A percentile compares a stretch with the other conserved stretches of the same genome.
Conservation (phyloP, 441 rosid species). For the Pelargonium australe region DNA sequence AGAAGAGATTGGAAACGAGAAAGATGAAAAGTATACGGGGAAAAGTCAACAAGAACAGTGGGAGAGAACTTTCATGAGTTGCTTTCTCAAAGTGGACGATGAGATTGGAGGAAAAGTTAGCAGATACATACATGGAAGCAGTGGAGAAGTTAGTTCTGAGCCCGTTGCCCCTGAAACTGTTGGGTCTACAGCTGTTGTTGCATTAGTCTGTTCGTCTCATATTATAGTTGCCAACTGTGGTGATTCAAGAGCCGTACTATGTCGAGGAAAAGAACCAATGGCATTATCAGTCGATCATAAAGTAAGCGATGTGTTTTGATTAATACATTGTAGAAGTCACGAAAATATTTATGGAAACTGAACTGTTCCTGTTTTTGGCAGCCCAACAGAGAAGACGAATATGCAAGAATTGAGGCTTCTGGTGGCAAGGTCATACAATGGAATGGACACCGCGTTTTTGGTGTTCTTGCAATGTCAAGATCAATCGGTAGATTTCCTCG, state of each 20-base stretch:
- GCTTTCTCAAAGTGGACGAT: conserved; percentile 64
- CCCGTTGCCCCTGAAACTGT: conserved; percentile 83
- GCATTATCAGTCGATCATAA: conserved; percentile 88
- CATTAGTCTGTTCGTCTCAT: conserved; percentile 68
- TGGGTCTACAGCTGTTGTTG: conserved; percentile 91
- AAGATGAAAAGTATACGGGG: conserved; percentile 13
- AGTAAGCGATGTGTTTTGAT: conserved; percentile 33
- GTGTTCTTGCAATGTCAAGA: conserved; percentile 93
- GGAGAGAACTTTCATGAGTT: conserved; percentile 58
- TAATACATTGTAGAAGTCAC: conserved; percentile 4
- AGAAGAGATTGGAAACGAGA: conserved; percentile 53
- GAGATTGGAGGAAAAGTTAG: conserved; percentile 56
- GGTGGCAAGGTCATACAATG: conserved; percentile 94
- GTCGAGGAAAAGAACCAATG: conserved; percentile 76
- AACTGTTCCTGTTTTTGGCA: conserved; percentile 23
- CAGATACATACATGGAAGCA: not conserved
- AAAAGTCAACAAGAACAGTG: conserved; percentile 54
- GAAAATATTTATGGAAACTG: not conserved
- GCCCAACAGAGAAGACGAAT: conserved; percentile 92
- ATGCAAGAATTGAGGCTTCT: conserved; percentile 81
- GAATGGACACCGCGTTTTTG: conserved; percentile 91
- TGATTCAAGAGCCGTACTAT: conserved; percentile 92
- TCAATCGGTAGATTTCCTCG: conserved; percentile 56
- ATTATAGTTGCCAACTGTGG: conserved; percentile 82
- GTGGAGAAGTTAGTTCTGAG: conserved; percentile 24